Conservation (phyloP, 768 basidiomycete species). For the Pisolithus orientalis region DNA sequence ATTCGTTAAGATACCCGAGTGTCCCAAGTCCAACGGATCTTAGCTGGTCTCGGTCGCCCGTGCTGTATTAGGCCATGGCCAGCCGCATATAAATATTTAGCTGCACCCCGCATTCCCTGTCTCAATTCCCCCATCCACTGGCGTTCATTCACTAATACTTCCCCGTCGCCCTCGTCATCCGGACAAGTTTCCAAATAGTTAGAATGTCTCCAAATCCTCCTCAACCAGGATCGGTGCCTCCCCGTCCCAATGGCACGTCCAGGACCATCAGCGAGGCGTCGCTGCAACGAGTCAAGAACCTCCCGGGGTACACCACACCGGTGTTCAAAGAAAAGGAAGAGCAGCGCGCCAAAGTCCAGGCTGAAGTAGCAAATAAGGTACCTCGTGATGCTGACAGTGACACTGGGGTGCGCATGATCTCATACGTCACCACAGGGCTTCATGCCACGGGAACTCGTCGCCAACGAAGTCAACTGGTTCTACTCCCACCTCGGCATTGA, state of each 20-base stretch:
- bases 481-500: constrained; percentile 86
- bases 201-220: neutral
- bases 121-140: neutral
- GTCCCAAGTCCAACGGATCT: neutral
- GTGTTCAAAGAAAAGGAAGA: constrained; percentile 89
- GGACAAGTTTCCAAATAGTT: neutral
- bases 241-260: constrained; percentile 16
- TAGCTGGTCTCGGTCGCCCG: neutral
- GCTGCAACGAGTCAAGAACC: constrained; percentile 62
- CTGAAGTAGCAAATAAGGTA: constrained; percentile 68
- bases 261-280: constrained; percentile 43
- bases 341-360: constrained; percentile 76
- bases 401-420: constrained; percentile 1
- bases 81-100: neutral
- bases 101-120: neutral
- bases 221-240: neutral
- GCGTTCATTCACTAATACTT: no score
- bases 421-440: constrained; percentile 58
- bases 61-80: neutral
- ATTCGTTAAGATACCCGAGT: no score
- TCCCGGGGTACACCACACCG: constrained; percentile 87
- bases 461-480: constrained; percentile 94
- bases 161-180: neutral
- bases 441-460: constrained; percentile 82
- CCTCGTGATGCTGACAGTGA: neutral